Percentiles rank a stretch among this genome's conserved stretches.
Conservation (phyloP, 495 filamentous ascomycete species). For the Schizothecium vesticola region DNA sequence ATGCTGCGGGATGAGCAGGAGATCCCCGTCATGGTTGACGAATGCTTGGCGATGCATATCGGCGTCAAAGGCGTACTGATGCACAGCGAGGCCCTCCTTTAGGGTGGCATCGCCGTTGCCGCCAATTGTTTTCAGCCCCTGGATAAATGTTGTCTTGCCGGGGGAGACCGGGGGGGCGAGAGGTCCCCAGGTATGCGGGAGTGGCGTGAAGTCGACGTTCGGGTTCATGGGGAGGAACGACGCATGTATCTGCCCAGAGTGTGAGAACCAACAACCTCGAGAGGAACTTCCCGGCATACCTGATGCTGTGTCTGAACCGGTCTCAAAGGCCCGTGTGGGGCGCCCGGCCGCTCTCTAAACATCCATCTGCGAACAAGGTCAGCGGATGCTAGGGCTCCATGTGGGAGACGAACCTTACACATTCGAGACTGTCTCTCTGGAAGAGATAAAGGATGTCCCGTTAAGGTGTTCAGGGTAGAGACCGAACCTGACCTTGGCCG, state of each 20-base stretch:
- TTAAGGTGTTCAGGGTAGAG: slow-evolving; percentile 75
- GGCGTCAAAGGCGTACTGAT: slow-evolving; percentile 62
- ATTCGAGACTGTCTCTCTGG: slow-evolving; percentile 53
- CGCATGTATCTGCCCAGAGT: slow-evolving; percentile 17
- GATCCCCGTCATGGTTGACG: slow-evolving; percentile 67
- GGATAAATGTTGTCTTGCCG: slow-evolving; percentile 50
- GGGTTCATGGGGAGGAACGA: slow-evolving; percentile 43
- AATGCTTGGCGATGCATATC: slow-evolving; percentile 63
- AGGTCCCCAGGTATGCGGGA: slow-evolving; percentile 69
- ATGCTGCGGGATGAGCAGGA: slow-evolving; percentile 62
- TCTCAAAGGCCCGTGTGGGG: slow-evolving; percentile 48
- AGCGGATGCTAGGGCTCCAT: not conserved
- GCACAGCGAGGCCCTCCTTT: slow-evolving; percentile 62
- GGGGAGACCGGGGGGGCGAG: slow-evolving; percentile 50
- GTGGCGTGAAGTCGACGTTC: slow-evolving; percentile 56
- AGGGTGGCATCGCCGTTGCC: slow-evolving; percentile 64
- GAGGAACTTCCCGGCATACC: not conserved
- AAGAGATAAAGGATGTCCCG: slow-evolving; percentile 75
- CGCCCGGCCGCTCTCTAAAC: slow-evolving; percentile 65
- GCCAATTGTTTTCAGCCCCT: slow-evolving; percentile 60
- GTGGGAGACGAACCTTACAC: slow-evolving; percentile 12
- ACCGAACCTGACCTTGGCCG: slow-evolving; percentile 57
- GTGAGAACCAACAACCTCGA: not conserved
- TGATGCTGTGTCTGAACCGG: slow-evolving; percentile 1
- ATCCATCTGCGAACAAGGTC: slow-evolving; percentile 53